Evolutionary conservation across 306 rosid species (phyloP), one percentile per base, ranked within the genome.

Genomic region (Cicer chorassanicum): DNA sequence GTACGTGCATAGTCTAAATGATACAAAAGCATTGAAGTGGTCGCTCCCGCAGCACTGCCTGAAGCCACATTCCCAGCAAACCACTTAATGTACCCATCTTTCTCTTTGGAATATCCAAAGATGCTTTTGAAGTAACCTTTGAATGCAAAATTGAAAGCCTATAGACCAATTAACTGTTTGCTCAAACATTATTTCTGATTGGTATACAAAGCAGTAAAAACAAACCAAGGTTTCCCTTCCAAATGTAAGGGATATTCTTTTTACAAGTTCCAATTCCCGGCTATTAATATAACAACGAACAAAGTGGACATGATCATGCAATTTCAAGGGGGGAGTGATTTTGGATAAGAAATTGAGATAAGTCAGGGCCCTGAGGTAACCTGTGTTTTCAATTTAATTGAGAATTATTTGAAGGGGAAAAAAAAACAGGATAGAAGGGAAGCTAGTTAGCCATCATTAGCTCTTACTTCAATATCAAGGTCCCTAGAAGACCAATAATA

Each of bases 81-180:
- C 89, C 96, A 90, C 90, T 86, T 92, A 68, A 92, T 63, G 88
- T 87, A 81, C 71, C 99, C 99, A 70, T 94, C 96, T 81, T 82
- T 90, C 86, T 92, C 99, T 86, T 83, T 92, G 76, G 95, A 94
- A 77, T 72, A 68, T 78, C 97, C 96, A 74, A 92, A 87, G 67
- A 87, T 84, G 77, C 88, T 84, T 87, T 90, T 94, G 93, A 92
- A 94, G 91, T 94, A 94, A 85, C 93, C 99, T 85, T 90, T 94
- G 85, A 94, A 94, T 44, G 99, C 99, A 89, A 94, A 94, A 93
- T 94, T 94, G 99, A 89, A 92, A 76, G 97, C 99, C 97, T 94
- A 90, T 80, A 86, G 81, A 83, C 85, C 91, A 88, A 86, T 88
- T 79, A 91, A 89, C 89, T 81, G 81, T 88, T 77, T 80, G 88